Evolutionary conservation across 164 flowering plant genomes (phyloP).

Genomic region (Houttuynia cordata): DNA sequence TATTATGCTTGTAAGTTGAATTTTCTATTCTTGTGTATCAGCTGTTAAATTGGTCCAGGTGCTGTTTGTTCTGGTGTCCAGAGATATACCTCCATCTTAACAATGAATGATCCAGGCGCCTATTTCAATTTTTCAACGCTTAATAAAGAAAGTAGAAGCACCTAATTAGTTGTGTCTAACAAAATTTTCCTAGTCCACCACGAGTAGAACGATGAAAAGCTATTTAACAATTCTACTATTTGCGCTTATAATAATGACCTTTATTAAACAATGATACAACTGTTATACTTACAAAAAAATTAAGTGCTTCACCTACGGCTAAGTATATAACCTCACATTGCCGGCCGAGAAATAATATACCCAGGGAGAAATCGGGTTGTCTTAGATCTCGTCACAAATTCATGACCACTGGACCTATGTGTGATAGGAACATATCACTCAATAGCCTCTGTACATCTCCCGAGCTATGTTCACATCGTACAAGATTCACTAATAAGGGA

Average conservation of each 20-base stretch:
- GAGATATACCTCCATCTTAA: too few species aligned
- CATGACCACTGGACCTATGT: constrained; percentile 76
- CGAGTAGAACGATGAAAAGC: too few species aligned
- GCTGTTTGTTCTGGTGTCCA: too few species aligned
- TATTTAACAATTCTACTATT: background rate
- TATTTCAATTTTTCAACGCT: too few species aligned
- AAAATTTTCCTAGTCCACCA: too few species aligned
- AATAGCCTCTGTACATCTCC: constrained; percentile 59
- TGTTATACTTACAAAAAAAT: background rate
- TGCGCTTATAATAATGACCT: background rate
- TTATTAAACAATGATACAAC: background rate
- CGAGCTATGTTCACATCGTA: constrained; percentile 84
- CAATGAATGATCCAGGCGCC: too few species aligned
- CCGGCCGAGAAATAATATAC: background rate
- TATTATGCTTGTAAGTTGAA: too few species aligned
- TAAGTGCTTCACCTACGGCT: background rate
- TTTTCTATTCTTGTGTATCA: too few species aligned
- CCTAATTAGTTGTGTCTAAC: too few species aligned
- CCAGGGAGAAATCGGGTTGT: background rate
- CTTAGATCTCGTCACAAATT: constrained; percentile 17
- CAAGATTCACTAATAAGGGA: constrained; percentile 70
- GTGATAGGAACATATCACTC: constrained; percentile 52
- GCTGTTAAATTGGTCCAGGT: too few species aligned
- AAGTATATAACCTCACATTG: background rate
- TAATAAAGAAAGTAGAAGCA: too few species aligned